These are phyloP conservation scores for Adansonia grandidieri DNA, from an alignment of 441 rosid species.

Conservation along the genomic window DNA sequence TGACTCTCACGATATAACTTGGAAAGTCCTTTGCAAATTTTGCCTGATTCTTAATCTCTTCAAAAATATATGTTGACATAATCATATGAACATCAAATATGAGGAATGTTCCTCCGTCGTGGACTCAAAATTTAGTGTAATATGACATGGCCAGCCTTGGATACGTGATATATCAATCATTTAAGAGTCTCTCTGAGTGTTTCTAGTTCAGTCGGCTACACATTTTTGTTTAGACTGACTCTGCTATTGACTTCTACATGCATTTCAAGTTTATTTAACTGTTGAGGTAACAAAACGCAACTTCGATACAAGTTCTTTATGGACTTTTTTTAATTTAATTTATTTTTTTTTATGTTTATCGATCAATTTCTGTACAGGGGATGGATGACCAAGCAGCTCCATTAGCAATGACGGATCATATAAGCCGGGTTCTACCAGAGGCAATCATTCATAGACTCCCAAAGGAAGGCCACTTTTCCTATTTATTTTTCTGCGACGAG, in stretches of 20 bases:
- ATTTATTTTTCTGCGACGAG: slow-evolving; percentile 69
- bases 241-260: neutral
- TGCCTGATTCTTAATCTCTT: neutral
- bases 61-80: neutral
- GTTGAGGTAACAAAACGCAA: neutral
- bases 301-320: neutral
- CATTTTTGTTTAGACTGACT: neutral
- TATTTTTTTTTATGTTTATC: neutral
- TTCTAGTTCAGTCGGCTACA: neutral
- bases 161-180: neutral
- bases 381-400: slow-evolving; percentile 78
- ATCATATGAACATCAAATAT: neutral
- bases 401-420: slow-evolving; percentile 65
- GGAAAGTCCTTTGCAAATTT: neutral
- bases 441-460: slow-evolving; percentile 68
- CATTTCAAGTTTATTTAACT: slow-evolving; percentile 3
- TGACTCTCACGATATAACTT: neutral
- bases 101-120: neutral
- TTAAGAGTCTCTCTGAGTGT: neutral
- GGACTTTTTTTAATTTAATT: no score
- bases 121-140: neutral
- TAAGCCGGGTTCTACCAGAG: slow-evolving; percentile 68
- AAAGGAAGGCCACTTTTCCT: slow-evolving; percentile 86
- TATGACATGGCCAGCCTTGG: neutral
- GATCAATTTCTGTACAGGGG: slow-evolving; percentile 57